Conservation (phyloP, 1,284 basidiomycete genomes). For the Austroboletus niveus region DNA sequence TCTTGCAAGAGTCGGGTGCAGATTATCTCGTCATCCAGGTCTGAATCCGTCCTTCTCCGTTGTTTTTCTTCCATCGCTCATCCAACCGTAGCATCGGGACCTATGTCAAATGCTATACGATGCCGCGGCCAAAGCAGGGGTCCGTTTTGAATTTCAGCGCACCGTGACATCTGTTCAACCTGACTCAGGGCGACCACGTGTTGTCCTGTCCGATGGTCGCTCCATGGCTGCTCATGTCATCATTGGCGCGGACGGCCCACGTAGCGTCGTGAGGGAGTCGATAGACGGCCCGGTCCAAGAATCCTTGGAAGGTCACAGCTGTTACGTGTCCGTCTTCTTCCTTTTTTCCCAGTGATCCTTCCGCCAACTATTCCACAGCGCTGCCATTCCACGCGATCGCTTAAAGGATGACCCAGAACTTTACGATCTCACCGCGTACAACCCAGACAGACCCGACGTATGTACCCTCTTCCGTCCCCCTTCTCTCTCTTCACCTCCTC, state of each 20-base stretch:
- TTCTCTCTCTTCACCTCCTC: background rate
- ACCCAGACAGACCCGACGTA: slow-evolving; percentile 23
- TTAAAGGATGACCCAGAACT: slow-evolving; percentile 40
- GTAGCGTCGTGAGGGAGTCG: slow-evolving; percentile 27
- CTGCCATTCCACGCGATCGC: slow-evolving; percentile 38
- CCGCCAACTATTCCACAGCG: slow-evolving; percentile 24
- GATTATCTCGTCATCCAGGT: slow-evolving; percentile 52
- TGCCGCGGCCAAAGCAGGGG: slow-evolving; percentile 42
- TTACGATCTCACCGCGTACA: slow-evolving; percentile 27
- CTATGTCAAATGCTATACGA: slow-evolving; percentile 43
- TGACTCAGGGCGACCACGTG: slow-evolving; percentile 24
- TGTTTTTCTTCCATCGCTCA: background rate
- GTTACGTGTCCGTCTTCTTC: slow-evolving; percentile 26
- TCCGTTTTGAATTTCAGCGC: slow-evolving; percentile 39
- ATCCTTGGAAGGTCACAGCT: slow-evolving; percentile 26
- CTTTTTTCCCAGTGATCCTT: slow-evolving; percentile 4
- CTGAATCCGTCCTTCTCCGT: slow-evolving; percentile 7
- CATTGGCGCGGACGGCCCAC: slow-evolving; percentile 43
- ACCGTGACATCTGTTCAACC: slow-evolving; percentile 35
- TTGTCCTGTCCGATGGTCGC: slow-evolving; percentile 36
- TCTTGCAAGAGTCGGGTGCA: slow-evolving; percentile 53
- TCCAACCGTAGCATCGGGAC: slow-evolving; percentile 41
- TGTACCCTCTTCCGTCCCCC: background rate
- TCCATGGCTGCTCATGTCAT: slow-evolving; percentile 39
- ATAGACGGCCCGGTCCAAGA: slow-evolving; percentile 23